Percentiles rank a stretch among this genome's conserved stretches.
Conservation (phyloP, 1,284 basidiomycete species). For the Ceratobasidium papillatum region DNA sequence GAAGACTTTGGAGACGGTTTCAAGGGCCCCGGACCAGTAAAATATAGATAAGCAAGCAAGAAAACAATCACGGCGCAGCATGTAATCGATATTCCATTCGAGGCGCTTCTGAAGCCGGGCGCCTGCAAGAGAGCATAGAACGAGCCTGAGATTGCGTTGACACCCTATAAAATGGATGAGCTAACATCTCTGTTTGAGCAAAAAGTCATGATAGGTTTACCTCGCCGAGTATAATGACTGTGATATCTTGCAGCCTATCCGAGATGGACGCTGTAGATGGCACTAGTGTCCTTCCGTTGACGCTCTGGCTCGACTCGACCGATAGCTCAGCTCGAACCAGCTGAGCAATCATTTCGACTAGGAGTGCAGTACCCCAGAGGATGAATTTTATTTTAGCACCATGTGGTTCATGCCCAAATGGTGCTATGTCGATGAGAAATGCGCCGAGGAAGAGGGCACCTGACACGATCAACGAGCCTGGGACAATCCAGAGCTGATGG, state of each 20-base stretch:
- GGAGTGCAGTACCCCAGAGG: slow-evolving; percentile 14
- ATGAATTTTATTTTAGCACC: slow-evolving; percentile 21
- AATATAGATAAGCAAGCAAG: slow-evolving; percentile 26
- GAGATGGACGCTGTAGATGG: neutral
- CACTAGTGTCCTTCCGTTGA: neutral
- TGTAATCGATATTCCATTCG: neutral
- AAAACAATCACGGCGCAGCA: slow-evolving; percentile 26
- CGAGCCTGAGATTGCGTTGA: slow-evolving; percentile 13
- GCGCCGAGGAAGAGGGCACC: neutral
- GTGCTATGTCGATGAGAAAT: neutral
- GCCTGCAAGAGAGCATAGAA: slow-evolving; percentile 22
- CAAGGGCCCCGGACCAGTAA: slow-evolving; percentile 8
- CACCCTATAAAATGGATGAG: neutral
- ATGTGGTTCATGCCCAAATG: neutral
- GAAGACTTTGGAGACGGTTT: neutral
- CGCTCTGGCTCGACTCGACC: neutral
- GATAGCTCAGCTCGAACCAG: neutral
- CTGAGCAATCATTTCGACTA: slow-evolving; percentile 28
- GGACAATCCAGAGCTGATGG: slow-evolving; percentile 6
- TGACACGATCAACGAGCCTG: slow-evolving; percentile 1
- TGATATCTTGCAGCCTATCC: slow-evolving; percentile 3
- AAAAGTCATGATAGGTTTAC: neutral
- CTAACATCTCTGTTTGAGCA: too few species aligned
- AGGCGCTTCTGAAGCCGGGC: neutral
- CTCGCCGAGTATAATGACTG: slow-evolving; percentile 23